Conservation (phyloP, 305 asterid species). For the Fraxinus dipetala region DNA sequence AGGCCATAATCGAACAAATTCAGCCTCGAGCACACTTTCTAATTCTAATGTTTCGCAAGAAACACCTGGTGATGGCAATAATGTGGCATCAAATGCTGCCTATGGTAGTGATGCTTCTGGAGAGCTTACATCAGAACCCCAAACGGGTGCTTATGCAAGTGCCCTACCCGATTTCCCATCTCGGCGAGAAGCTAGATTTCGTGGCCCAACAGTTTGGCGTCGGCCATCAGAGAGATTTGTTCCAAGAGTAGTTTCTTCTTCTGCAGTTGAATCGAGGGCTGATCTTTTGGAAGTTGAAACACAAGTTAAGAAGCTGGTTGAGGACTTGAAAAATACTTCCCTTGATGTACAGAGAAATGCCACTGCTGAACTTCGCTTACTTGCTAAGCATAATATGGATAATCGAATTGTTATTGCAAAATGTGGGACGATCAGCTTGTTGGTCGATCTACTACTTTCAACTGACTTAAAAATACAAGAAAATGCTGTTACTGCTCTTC, state of each 20-base stretch:
- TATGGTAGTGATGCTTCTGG: conserved; percentile 60
- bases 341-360: conserved; percentile 61
- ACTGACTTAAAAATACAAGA: conserved; percentile 60
- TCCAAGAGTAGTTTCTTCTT: conserved; percentile 66
- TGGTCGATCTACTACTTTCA: conserved; percentile 68
- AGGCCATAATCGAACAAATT: conserved; percentile 64
- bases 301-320: conserved; percentile 63
- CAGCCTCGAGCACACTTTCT: conserved; percentile 58
- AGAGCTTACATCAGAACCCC: conserved; percentile 55
- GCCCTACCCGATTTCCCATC: conserved; percentile 45
- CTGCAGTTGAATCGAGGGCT: conserved; percentile 64
- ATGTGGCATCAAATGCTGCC: conserved; percentile 45
- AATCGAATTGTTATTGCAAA: conserved; percentile 75
- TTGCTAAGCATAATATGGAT: conserved; percentile 89
- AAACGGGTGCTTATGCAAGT: conserved; percentile 42
- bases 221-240: conserved; percentile 71
- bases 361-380: conserved; percentile 66
- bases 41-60: conserved; percentile 63
- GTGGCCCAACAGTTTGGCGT: conserved; percentile 70
- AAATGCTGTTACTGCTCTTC: conserved; percentile 87
- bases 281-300: conserved; percentile 69
- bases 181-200: conserved; percentile 58
- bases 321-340: conserved; percentile 58
- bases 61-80: conserved; percentile 54
- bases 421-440: conserved; percentile 61